phyloP scores from a whole-genome alignment of 352 stramenopile species.

The Phytophthora megakarya region DNA sequence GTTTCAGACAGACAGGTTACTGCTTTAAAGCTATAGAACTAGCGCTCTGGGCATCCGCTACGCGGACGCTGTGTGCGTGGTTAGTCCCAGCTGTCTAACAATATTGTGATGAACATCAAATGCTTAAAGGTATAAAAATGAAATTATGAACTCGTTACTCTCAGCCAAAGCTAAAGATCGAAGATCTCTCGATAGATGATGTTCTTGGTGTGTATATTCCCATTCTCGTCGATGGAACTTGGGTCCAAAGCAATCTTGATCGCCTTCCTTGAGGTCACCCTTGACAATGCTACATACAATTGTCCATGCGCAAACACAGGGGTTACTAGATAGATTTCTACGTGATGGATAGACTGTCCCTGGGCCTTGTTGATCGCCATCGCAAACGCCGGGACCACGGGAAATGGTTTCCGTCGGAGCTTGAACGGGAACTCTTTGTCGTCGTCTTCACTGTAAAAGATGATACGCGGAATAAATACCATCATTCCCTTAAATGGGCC shows the following conservation, averaged over 20 bases:
- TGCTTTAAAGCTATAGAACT: too few species aligned
- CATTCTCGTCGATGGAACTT: neutral
- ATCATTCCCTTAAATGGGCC: neutral
- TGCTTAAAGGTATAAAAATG: too few species aligned
- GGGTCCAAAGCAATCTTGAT: slow-evolving; percentile 9
- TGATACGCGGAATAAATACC: slow-evolving; percentile 23
- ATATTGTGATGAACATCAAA: too few species aligned
- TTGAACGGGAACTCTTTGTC: slow-evolving; percentile 19
- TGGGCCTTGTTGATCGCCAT: slow-evolving; percentile 32
- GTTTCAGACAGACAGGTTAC: too few species aligned
- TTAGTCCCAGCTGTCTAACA: too few species aligned
- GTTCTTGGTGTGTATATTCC: neutral
- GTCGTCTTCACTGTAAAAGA: slow-evolving; percentile 27
- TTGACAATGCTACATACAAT: neutral
- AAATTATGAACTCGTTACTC: too few species aligned
- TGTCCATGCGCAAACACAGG: too few species aligned
- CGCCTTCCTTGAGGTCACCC: slow-evolving; percentile 5
- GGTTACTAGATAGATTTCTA: neutral
- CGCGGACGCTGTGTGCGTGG: too few species aligned
- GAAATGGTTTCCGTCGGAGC: slow-evolving; percentile 21
- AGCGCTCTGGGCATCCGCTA: too few species aligned
- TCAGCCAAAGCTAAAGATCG: too few species aligned
- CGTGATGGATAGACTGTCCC: slow-evolving; percentile 2
- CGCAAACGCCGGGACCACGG: slow-evolving; percentile 9
- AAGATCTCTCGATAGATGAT: too few species aligned